Evolutionary conservation across 352 stramenopile species (phyloP), one percentile per base, ranked within the genome.

Genomic region (Hyaloperonospora brassicae): DNA sequence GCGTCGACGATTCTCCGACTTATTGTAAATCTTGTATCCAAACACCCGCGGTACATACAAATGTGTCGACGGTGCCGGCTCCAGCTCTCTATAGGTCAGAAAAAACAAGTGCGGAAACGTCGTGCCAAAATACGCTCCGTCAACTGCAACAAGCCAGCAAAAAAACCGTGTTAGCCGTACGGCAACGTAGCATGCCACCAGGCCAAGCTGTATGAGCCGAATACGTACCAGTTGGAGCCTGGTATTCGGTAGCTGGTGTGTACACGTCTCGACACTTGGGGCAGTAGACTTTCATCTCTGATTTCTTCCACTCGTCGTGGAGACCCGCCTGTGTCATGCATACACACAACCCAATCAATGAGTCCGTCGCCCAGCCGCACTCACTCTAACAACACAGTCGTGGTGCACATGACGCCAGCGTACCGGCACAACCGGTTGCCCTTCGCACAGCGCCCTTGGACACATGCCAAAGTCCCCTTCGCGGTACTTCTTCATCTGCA

Each of bases 51-150:
- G 88, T 39, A 96, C 85, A 52, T 95, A 95, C 35, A 94, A 62
- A 55, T 93, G 66, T 57, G 82, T 93, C 31, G 78, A 89, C 53
- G 79, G 77, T 49, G 68, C 61, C n/a, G 84, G 84, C 51, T 93
- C 81, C 46, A 95, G 60, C 66, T 98, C 95, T 62, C 83, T 91
- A 74, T 98, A 98, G 50, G 94, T 98, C 85, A 98, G 94, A 59
- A 98, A 93, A 84, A 98, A 98, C 57, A 99, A 70, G 72, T 99
- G 96, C 51, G 96, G 95, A 78, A 99, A 99, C 21, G 96, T 99
- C 40, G 95, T 98, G 35, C 96, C 96, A 79, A 98, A 98, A 80
- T 98, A 98, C 11, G 95, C 92, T 52, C 96, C 96, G 64, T 99
- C 96, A 69, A 94, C 82, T 94, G 47, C 17, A 59, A 11, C 14